Base-by-base conservation (phyloP, 1,284 basidiomycete species). In the Pseudozyma thailandica region DNA sequence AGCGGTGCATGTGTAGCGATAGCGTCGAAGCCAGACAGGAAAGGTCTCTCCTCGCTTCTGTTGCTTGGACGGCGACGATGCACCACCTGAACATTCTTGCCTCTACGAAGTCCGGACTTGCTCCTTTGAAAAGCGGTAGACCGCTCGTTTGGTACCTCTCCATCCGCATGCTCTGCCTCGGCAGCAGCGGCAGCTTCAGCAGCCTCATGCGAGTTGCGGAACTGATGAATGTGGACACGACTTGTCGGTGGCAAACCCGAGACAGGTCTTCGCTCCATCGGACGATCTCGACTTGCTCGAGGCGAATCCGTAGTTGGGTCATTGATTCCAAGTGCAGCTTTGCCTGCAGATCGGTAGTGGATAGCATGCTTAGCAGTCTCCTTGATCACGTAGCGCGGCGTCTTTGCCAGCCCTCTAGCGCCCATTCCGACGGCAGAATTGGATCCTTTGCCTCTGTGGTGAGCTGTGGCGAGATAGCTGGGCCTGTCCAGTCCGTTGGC, bases 1-100 rank as follows among this genome's bases (percentile, higher is more conserved):
- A 79, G 56, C 8, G 77, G 77, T 13, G 77, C 77, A 44, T 79
- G 75, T 2, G 59, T 59, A n/a, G 56, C 43, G 20, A 79, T 43
- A 18, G 74, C 74, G 30, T 79, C 77, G 48, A 71, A 74, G 15
- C 63, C 72, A n/a, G 77, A 79, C 0, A 79, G 44, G 71, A 79
- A 79, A 2, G 77, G 76, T 2, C 73, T 63, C 27, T 74, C 70
- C 28, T 78, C 74, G 41, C 68, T 72, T 18, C 61, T 43, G 8
- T 54, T 43, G 15, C 65, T 75, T 33, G 49, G 55, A 6, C 54
- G 49, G 38, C 72, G 55, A n/a, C 58, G 53, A 25, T 63, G 57
- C 4, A 61, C 50, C 3, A 66, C 48, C 7, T 58, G 55, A 15
- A 46, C 57, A 12, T 50, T 50, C 41, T 51, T 54, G 7, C n/a